Evolutionary conservation across 306 rosid genomes (phyloP), one percentile per base, ranked within the genome.

Genomic region (Glycyrrhiza uralensis): DNA sequence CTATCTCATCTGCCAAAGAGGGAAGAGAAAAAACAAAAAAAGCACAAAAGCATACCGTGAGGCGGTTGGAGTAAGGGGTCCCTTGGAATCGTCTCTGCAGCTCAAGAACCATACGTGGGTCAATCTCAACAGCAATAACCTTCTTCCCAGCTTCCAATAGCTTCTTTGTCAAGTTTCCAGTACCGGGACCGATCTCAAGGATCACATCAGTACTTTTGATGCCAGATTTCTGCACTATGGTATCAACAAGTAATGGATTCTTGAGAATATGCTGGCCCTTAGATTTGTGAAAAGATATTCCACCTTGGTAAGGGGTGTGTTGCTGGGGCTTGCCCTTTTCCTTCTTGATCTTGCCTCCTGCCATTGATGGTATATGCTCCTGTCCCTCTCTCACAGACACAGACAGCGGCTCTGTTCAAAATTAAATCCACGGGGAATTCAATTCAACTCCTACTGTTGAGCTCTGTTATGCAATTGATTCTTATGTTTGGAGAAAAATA

Each of bases 101-200:
- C 83, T 93, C 98, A 57, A 90, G 92, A 73, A 93, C 96, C 98
- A 93, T 93, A 11, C 98, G 93, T 13, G 92, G 84, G n/a, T 93
- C 98, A 46, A 93, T 76, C 66, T 93, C 97, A 1, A 93, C 85
- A 1, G 97, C 96, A 60, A 93, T 74, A 44, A 93, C 98, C 76
- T 62, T 83, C 80, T 90, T 90, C 0, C 97, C 97, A 6, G 66
- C 77, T 28, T 83, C 87, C 18, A 83, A 46, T 6, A 83, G 85
- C 68, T 83, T 83, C 85, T 83, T 83, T 0, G 84, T 83, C 5
- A 83, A 57, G 49, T 83, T 83, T 1, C 87, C 84, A 0, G 87
- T 83, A 18, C 87, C 87, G 0, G 87, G 87, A 61, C 87, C 87
- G n/a, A 79, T 83, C 72, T 83, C 87, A 5, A 83, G 84, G 8